phyloP scores from a whole-genome alignment of 805 yeast species.

The Pichia occidentalis region DNA sequence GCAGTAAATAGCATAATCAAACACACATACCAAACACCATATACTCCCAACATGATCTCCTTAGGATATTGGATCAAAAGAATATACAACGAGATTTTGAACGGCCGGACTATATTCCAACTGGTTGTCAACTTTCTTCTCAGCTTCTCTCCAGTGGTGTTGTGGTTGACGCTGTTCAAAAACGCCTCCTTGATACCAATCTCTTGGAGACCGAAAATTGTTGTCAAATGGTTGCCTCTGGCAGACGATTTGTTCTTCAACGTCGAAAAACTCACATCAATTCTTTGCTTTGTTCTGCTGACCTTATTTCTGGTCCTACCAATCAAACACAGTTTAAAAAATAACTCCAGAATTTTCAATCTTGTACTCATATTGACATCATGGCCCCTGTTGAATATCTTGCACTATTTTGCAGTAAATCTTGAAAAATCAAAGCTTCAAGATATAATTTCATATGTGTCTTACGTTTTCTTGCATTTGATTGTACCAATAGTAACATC shows the following conservation, averaged over 20 bases:
- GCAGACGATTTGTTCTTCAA: constrained; percentile 37
- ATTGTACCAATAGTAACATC: constrained; percentile 56
- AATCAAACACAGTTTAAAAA: not conserved
- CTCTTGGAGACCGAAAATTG: constrained; percentile 45
- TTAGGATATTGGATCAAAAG: no score
- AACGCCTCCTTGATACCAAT: constrained; percentile 54
- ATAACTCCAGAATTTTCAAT: not conserved
- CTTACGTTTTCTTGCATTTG: constrained; percentile 56
- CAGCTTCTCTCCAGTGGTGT: constrained; percentile 46
- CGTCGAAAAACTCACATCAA: not conserved
- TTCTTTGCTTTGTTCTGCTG: not conserved
- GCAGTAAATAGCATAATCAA: no score
- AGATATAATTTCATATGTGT: constrained; percentile 55
- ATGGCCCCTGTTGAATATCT: constrained; percentile 46
- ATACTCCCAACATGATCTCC: no score
- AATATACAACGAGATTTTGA: not conserved
- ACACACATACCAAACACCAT: no score
- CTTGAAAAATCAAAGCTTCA: constrained; percentile 33
- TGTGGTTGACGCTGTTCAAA: constrained; percentile 53
- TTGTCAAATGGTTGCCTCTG: constrained; percentile 40
- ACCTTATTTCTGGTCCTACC: not conserved
- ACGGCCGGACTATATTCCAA: not conserved
- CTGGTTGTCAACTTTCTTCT: constrained; percentile 38
- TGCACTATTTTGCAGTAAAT: constrained; percentile 32
- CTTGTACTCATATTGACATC: constrained; percentile 33